Evolutionary conservation across 148 eudicot genomes (phyloP), one percentile per base, ranked within the genome.

Genomic region (Amaranthus cruentus): DNA sequence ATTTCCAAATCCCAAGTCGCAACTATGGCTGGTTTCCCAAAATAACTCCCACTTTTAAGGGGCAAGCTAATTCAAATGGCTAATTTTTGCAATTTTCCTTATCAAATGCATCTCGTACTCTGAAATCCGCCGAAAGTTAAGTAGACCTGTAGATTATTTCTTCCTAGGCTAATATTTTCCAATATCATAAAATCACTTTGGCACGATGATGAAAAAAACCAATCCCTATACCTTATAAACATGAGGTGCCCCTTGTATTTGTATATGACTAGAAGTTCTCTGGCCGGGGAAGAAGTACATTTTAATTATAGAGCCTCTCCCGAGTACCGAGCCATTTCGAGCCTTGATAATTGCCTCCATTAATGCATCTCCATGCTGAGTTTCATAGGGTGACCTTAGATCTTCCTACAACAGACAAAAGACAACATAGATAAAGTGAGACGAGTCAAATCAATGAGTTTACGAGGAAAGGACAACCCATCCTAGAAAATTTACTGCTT

Each of bases 281-380:
- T 93, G 98, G 74, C 98, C 97, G 81, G 98, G 98, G 83, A 89
- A 93, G 84, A 91, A 93, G 76, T 93, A 93, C 97, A 91, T 93
- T 86, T 93, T 93, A n/a, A 93, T 84, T 73, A 93, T 93, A 64
- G 94, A 93, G 9, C 98, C 98, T 75, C 89, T 93, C 68, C 98
- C 98, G 69, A 93, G 76, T 73, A 93, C 98, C 43, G 98, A 91
- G 78, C 98, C 98, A 81, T 81, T 89, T 63, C 98, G 97, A 73
- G 87, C 89, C 83, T 87, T 89, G 67, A 91, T 88, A 81, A 93
- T 87, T 66, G 94, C 86, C 79, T 93, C 98, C 98, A 93, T 93
- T 48, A 93, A 89, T 58, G 98, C 96, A 89, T 93, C 98, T 65
- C 98, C 98, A 73, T 93, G 98, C 76, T 93, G 97, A 77, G 88